These are phyloP conservation scores for Fusarium sp. DNA, from an alignment of 2,329 filamentous ascomycete species.

Conservation along the genomic window DNA sequence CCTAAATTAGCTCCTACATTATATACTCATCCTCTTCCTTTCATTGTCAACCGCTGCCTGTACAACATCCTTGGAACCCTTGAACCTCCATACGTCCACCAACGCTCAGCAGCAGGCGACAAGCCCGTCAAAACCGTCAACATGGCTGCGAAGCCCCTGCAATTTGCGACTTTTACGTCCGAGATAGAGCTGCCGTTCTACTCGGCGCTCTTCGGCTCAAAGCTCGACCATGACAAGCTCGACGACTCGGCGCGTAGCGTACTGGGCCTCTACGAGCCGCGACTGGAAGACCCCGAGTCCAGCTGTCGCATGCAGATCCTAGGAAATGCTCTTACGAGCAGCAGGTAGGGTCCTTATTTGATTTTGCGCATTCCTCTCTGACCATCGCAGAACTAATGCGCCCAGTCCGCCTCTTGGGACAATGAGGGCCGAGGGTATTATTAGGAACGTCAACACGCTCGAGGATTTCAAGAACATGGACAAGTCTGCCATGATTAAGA, in stretches of 20 bases:
- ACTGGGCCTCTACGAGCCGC: constrained; percentile 89
- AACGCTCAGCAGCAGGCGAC: background rate
- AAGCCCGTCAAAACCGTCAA: constrained; percentile 37
- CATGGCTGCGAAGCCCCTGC: constrained; percentile 63
- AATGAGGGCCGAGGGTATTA: constrained; percentile 90
- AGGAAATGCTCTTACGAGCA: constrained; percentile 84
- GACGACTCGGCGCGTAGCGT: constrained; percentile 91
- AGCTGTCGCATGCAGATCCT: constrained; percentile 93
- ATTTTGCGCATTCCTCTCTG: constrained; percentile 34
- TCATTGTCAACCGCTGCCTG: constrained; percentile 1
- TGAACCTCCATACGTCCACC: constrained; percentile 15
- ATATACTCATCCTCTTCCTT: background rate
- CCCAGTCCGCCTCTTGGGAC: constrained; percentile 74
- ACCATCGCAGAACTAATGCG: constrained; percentile 45
- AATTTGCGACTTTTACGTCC: constrained; percentile 90
- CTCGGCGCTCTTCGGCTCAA: constrained; percentile 88
- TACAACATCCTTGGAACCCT: background rate
- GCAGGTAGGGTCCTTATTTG: constrained; percentile 71
- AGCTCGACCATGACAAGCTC: constrained; percentile 97
- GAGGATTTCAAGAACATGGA: constrained; percentile 91
- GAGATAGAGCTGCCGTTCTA: constrained; percentile 98
- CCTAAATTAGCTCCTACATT: background rate
- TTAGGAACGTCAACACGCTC: constrained; percentile 95
- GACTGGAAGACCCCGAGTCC: constrained; percentile 76
- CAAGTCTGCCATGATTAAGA: constrained; percentile 80